These are phyloP conservation scores for Hysterium pulicare DNA, from an alignment of 2,329 filamentous ascomycete genomes.

Conservation along the genomic window DNA sequence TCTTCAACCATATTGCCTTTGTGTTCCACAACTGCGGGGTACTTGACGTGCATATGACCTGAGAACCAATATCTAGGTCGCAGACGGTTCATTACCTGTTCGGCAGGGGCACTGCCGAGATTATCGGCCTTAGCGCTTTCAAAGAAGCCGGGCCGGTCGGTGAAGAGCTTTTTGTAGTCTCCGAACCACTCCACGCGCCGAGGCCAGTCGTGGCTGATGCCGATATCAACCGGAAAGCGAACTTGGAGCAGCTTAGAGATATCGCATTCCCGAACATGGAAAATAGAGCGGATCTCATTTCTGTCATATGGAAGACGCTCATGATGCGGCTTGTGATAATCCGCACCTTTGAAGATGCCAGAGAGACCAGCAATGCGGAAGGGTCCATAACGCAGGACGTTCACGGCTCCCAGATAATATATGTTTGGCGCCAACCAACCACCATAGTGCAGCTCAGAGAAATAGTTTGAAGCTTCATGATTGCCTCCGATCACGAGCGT, in stretches of 20 bases:
- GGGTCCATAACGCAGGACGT: slow-evolving; percentile 6
- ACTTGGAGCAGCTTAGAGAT: slow-evolving; percentile 6
- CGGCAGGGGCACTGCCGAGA: slow-evolving; percentile 5
- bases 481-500: slow-evolving; percentile 8
- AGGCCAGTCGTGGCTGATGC: slow-evolving; percentile 7
- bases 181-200: slow-evolving; percentile 7
- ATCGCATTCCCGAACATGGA: slow-evolving; percentile 7
- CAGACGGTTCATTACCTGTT: slow-evolving; percentile 5
- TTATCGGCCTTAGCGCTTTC: slow-evolving; percentile 6
- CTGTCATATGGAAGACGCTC: slow-evolving; percentile 5
- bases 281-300: slow-evolving; percentile 5
- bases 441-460: slow-evolving; percentile 7
- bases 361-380: slow-evolving; percentile 6
- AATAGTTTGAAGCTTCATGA: slow-evolving; percentile 8
- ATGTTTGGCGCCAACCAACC: slow-evolving; percentile 9
- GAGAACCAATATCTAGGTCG: slow-evolving; percentile 7
- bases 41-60: slow-evolving; percentile 8
- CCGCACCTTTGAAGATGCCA: slow-evolving; percentile 3
- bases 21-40: slow-evolving; percentile 4
- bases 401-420: slow-evolving; percentile 6
- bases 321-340: slow-evolving; percentile 6
- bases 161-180: slow-evolving; percentile 6
- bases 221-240: slow-evolving; percentile 5
- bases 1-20: slow-evolving; percentile 3
- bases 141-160: slow-evolving; percentile 2